Base-by-base conservation (phyloP, 345 rosid species). In the Carallia brachiata region DNA sequence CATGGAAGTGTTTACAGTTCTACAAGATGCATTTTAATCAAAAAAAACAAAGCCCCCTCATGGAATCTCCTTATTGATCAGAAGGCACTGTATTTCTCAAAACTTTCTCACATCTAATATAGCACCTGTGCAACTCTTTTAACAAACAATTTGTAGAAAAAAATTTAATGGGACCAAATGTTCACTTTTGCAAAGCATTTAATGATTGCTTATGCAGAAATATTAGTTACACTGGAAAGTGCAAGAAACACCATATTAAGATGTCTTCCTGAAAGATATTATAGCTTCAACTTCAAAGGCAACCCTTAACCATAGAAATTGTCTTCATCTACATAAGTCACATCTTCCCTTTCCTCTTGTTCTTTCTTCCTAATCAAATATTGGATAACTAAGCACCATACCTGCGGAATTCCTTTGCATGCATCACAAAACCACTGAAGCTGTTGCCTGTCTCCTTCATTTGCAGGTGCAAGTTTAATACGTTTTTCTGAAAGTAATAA, bases 341-440 rank as follows among this genome's bases (percentile, higher is more conserved):
- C 5, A 4, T 56, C 32, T 56, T 27, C 60, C 60, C 32, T 9
- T 27, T 13, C 19, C 59, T 55, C 59, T 55, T 7, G 18, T 55
- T 30, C 31, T 55, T 56, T 30, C 32, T 23, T 30, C 60, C 32
- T 7, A 56, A 56, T 56, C 32, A 56, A 56, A 70, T 30, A 63
- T 44, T 44, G 5, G 50, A 44, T 7, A 62, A 65, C 37, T 32
- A 63, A 16, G 61, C 52, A 16, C n/a, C 15, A 48, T 86, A 92
- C 99, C 97, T 81, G 96, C 30, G 97, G 84, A 70, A 90, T 90
- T 78, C 99, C 98, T 82, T 90, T 92, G 89, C 99, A 96, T 37
- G 97, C 93, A 82, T 96, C 85, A 72, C 90, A 92, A 77, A 96
- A 96, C 87, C 82, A 81, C 79, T 87, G 84, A 52, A 96, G 88